Conservation (phyloP, 1,284 basidiomycete species). For the Heterobasidion annosum region DNA sequence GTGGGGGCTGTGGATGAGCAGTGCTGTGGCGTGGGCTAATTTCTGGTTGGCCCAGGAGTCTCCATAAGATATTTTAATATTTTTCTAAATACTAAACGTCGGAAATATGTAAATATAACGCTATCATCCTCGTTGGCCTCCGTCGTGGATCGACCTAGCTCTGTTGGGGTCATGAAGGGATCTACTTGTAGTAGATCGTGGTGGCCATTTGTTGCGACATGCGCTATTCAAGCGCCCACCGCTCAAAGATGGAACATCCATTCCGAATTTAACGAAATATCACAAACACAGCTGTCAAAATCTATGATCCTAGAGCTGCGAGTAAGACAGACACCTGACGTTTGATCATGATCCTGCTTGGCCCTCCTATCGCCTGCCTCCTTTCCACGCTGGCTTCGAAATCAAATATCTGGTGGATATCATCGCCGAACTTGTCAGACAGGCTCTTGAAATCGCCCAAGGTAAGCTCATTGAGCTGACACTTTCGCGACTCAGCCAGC, state of each 20-base stretch:
- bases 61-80: too few relatives aligned
- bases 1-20: neutral
- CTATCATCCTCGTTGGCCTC: too few relatives aligned
- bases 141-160: too few relatives aligned
- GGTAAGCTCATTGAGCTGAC: conserved; percentile 76
- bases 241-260: too few relatives aligned
- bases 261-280: too few relatives aligned
- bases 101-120: too few relatives aligned
- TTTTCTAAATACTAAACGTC: too few relatives aligned
- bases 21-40: neutral
- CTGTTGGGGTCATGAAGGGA: too few relatives aligned
- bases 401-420: conserved; percentile 79
- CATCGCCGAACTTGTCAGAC: conserved; percentile 73
- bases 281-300: too few relatives aligned
- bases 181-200: too few relatives aligned
- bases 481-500: conserved; percentile 78
- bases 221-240: too few relatives aligned
- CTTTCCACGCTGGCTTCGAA: conserved; percentile 96
- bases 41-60: neutral
- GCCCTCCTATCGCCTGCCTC: conserved; percentile 86
- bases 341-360: conserved; percentile 78
- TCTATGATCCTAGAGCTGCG: conserved; percentile 8
- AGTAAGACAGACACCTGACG: conserved; percentile 76
- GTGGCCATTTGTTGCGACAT: too few relatives aligned
- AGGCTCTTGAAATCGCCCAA: conserved; percentile 75